These are phyloP conservation scores for Collariella sp. DNA, from an alignment of 495 filamentous ascomycete species.

Conservation along the genomic window DNA sequence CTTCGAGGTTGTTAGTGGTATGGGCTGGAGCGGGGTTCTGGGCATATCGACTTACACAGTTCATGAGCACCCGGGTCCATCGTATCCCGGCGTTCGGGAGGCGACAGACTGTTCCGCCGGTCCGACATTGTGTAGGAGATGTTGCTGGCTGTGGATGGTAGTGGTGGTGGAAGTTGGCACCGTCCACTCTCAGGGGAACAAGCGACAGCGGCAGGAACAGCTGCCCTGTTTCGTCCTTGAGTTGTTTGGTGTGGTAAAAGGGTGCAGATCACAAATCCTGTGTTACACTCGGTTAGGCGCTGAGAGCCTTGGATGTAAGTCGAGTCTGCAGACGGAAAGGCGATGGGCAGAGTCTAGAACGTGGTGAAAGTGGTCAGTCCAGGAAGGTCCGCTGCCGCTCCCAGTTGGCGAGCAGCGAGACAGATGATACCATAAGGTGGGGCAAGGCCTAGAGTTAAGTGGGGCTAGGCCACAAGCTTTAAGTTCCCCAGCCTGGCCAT, in stretches of 20 bases:
- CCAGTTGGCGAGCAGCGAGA: not conserved
- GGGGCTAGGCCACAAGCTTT: slow-evolving; percentile 1
- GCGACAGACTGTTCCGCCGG: slow-evolving; percentile 46
- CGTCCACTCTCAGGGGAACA: not conserved
- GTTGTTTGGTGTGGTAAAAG: not conserved
- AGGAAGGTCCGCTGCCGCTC: not conserved
- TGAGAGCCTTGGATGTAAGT: not conserved
- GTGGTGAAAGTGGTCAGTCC: not conserved
- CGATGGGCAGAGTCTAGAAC: not conserved
- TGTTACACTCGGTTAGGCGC: not conserved
- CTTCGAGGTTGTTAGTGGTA: slow-evolving; percentile 9
- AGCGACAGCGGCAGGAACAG: too few relatives aligned
- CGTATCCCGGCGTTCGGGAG: slow-evolving; percentile 54
- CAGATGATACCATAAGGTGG: not conserved
- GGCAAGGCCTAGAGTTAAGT: not conserved
- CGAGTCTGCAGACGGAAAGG: not conserved
- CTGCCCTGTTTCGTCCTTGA: not conserved
- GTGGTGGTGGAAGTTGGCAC: not conserved
- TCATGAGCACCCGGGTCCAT: slow-evolving; percentile 80
- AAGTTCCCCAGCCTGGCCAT: not conserved
- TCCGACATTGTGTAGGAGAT: slow-evolving; percentile 21
- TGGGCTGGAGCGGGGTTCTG: not conserved
- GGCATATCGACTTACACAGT: slow-evolving; percentile 46
- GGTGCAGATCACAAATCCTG: not conserved
- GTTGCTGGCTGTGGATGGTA: not conserved